Base-by-base conservation (phyloP, 2,329 filamentous ascomycete genomes). In the Colletotrichum cuscutae region DNA sequence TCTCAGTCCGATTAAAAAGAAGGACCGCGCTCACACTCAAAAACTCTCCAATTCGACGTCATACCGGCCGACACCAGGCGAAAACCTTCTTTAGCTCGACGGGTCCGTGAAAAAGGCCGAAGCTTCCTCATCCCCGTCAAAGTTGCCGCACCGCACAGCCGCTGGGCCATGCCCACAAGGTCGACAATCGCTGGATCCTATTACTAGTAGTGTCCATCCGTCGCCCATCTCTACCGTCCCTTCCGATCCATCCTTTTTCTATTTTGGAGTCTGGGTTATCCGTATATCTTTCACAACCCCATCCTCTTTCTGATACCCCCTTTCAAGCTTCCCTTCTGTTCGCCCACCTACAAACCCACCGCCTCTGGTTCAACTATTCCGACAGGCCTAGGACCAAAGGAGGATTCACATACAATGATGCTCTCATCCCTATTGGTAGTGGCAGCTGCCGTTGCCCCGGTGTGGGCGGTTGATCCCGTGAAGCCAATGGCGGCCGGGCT, bases 391-490 rank as follows among this genome's bases (percentile, higher is more conserved):
- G 54, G 46, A 61, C 7, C 28, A 54, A 30, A 56, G 5, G n/a
- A 35, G 22, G 13, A 15, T n/a, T 24, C n/a, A 15, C 54, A 61
- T 35, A 61, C n/a, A 19, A 72, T 72, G 70, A n/a, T 70, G 19
- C 46, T 61, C 46, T 26, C 66, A 70, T 65, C 66, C 56, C 59
- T 72, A 32, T 46, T 70, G 67, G 66, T 65, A 32, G 30, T 65
- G 22, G 58, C 65, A 24, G 61, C 63, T 53, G 61, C 65, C 22
- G 28, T 62, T 52, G 68, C 66, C 11, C 78, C 82, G 8, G 85
- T 87, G 54, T 82, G 81, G 57, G 79, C 82, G 5, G 78, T 70
- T 46, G 66, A 72, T 60, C 66, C 66, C 35, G 60, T 57, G 15
- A 65, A 60, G 56, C 70, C 70, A 70, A 72, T 72, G 66, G 70